These are phyloP conservation scores for Tylopilus vinaceipallidus DNA, from an alignment of 768 basidiomycete genomes.

Conservation along the genomic window DNA sequence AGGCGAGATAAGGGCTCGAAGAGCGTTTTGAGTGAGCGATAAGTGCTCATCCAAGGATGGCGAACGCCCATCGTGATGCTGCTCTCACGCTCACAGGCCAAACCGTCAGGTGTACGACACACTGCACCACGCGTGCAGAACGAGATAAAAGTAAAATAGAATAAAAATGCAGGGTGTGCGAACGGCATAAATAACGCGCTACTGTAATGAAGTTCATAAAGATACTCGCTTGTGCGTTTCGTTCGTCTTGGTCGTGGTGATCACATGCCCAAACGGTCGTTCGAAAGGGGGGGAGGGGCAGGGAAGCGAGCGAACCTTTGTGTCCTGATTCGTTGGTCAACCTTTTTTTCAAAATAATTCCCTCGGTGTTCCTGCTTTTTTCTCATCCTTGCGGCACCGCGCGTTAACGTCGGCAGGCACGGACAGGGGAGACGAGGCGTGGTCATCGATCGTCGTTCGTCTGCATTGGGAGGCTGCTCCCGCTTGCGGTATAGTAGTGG, in stretches of 20 bases:
- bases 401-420: background rate
- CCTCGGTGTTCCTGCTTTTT: background rate
- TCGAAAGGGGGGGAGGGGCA: background rate
- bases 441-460: constrained; percentile 8
- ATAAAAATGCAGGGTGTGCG: constrained; percentile 1
- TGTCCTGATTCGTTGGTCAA: background rate
- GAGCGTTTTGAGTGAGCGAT: background rate
- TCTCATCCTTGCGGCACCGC: background rate
- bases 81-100: constrained; percentile 2
- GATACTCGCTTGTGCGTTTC: constrained; percentile 24
- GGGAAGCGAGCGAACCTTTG: constrained; percentile 1
- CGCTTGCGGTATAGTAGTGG: constrained; percentile 17
- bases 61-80: constrained; percentile 1
- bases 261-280: constrained; percentile 5
- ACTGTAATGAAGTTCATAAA: constrained; percentile 20
- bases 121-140: constrained; percentile 1
- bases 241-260: constrained; percentile 8
- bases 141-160: background rate
- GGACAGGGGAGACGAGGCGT: background rate
- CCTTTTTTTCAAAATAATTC: background rate
- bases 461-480: constrained; percentile 8
- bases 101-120: background rate
- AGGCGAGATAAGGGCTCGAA: constrained; percentile 2
- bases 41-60: background rate
- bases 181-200: constrained; percentile 28